phyloP scores from a whole-genome alignment of 768 basidiomycete genomes.

The Collybia mongolica region DNA sequence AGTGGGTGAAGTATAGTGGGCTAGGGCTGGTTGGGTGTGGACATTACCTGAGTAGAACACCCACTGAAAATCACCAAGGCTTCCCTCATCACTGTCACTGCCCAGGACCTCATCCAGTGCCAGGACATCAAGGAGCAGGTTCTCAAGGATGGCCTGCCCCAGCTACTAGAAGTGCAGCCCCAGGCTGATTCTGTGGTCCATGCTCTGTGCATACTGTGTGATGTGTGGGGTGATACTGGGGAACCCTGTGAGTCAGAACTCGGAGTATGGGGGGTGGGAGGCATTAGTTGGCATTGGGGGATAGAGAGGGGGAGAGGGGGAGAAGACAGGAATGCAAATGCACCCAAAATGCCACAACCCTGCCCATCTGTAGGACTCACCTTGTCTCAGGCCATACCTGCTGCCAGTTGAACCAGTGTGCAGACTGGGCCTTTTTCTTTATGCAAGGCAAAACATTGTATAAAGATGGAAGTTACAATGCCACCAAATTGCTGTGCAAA shows the following conservation, averaged over 20 bases:
- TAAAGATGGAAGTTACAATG: too few relatives aligned
- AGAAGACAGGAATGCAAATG: constrained; percentile 12
- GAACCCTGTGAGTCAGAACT: constrained; percentile 64
- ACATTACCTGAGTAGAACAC: constrained; percentile 57
- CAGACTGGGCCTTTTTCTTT: constrained; percentile 80
- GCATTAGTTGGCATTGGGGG: too few relatives aligned
- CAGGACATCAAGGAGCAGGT: constrained; percentile 69
- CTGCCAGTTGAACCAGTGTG: constrained; percentile 80
- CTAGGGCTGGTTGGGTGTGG: too few relatives aligned
- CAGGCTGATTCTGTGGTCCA: constrained; percentile 48
- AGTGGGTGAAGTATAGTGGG: too few relatives aligned
- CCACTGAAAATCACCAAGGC: constrained; percentile 44
- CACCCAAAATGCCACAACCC: constrained; percentile 77
- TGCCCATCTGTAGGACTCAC: constrained; percentile 57
- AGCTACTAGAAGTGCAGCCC: constrained; percentile 82
- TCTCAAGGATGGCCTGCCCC: constrained; percentile 72
- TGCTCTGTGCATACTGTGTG: constrained; percentile 60
- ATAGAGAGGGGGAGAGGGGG: too few relatives aligned
- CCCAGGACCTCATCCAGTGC: constrained; percentile 32
- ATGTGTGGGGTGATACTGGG: constrained; percentile 60
- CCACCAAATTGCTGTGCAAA: constrained; percentile 1
- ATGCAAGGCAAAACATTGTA: too few relatives aligned
- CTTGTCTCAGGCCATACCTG: constrained; percentile 69
- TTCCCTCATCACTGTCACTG: constrained; percentile 25
- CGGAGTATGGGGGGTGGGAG: too few relatives aligned